Evolutionary conservation across 2,329 filamentous ascomycete species (phyloP).

Genomic region (Lasiodiplodia theobromae): DNA sequence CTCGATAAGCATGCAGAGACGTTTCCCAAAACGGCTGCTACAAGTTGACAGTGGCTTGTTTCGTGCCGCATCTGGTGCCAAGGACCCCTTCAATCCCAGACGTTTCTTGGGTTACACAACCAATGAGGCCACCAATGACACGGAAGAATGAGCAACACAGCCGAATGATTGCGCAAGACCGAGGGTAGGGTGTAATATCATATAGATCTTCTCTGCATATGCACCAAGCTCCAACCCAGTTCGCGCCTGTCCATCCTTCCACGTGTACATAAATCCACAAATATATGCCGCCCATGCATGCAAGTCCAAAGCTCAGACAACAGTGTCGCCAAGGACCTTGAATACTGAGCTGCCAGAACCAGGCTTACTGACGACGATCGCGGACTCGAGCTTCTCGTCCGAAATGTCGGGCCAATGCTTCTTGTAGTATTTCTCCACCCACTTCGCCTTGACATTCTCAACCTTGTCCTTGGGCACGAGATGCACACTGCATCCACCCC

Average conservation of each 20-base stretch:
- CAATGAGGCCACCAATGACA: not conserved
- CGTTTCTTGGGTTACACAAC: not conserved
- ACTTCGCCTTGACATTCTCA: constrained; percentile 75
- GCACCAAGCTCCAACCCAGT: not conserved
- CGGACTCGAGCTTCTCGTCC: constrained; percentile 75
- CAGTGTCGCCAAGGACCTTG: constrained; percentile 42
- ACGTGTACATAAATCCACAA: constrained; percentile 6
- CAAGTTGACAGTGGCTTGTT: not conserved
- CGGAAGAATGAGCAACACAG: not conserved
- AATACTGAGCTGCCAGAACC: constrained; percentile 68
- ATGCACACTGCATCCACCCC: constrained; percentile 96
- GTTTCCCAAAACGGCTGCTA: not conserved
- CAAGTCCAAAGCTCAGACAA: constrained; percentile 35
- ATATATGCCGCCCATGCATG: constrained; percentile 9
- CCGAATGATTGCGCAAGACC: not conserved
- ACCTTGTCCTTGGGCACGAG: constrained; percentile 86
- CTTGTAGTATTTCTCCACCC: constrained; percentile 83
- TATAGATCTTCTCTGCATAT: constrained; percentile 20
- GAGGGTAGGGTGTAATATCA: not conserved
- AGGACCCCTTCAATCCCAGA: not conserved
- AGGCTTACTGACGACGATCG: constrained; percentile 88
- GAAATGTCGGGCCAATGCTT: constrained; percentile 72
- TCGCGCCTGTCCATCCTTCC: not conserved
- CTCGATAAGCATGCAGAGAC: not conserved
- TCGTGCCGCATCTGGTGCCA: not conserved